These are phyloP conservation scores for Penicillium lagena DNA, from an alignment of 495 filamentous ascomycete genomes.

Conservation along the genomic window DNA sequence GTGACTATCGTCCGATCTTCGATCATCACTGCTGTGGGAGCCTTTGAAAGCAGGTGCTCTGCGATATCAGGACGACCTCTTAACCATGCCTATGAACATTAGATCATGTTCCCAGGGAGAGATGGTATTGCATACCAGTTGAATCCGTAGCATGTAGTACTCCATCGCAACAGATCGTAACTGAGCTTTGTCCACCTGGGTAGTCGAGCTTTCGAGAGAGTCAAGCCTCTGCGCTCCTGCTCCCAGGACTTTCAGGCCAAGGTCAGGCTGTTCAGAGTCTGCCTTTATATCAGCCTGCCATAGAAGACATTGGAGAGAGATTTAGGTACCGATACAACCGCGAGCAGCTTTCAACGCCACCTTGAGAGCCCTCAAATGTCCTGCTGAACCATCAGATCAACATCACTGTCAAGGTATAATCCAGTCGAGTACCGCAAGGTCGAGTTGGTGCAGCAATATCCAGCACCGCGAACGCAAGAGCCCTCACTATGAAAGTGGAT, in stretches of 20 bases:
- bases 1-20: conserved; percentile 51
- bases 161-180: conserved; percentile 26
- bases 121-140: conserved; percentile 44
- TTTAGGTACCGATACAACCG: conserved; percentile 54
- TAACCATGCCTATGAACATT: conserved; percentile 55
- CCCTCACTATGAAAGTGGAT: conserved; percentile 33
- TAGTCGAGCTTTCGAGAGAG: conserved; percentile 36
- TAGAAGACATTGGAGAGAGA: too few species aligned
- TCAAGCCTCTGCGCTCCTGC: conserved; percentile 58
- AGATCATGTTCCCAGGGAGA: neutral
- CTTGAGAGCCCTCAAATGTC: conserved; percentile 53
- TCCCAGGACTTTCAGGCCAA: conserved; percentile 54
- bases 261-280: conserved; percentile 47
- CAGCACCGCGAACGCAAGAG: conserved; percentile 66
- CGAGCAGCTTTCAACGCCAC: conserved; percentile 60
- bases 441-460: conserved; percentile 47
- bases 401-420: too few species aligned
- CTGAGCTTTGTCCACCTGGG: conserved; percentile 7
- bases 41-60: conserved; percentile 67
- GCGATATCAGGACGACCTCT: conserved; percentile 67
- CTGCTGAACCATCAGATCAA: conserved; percentile 9
- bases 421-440: conserved; percentile 4
- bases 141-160: conserved; percentile 65
- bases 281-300: conserved; percentile 13
- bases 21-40: conserved; percentile 25